phyloP scores from a whole-genome alignment of 2,329 filamentous ascomycete species.

The Fusarium sterilihyphosum region DNA sequence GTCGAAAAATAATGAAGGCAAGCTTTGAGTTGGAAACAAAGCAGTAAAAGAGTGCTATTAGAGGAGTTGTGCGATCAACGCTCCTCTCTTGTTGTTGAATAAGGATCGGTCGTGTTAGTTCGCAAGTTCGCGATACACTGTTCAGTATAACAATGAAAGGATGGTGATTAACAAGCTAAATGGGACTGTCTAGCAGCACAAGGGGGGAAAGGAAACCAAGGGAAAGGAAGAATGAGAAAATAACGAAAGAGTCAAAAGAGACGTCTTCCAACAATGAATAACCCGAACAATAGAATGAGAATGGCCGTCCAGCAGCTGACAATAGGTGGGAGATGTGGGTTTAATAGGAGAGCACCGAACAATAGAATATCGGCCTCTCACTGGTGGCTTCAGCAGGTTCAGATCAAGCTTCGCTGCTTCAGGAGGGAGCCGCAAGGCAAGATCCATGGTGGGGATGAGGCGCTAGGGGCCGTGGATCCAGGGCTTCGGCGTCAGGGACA shows the following conservation, averaged over 20 bases:
- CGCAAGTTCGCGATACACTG: conserved; percentile 28
- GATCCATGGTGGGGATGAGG: conserved; percentile 43
- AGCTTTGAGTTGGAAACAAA: conserved; percentile 18
- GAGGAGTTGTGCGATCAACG: conserved; percentile 47
- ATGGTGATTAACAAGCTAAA: conserved; percentile 39
- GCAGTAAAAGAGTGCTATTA: conserved; percentile 35
- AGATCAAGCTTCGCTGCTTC: conserved; percentile 28
- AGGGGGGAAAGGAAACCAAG: conserved; percentile 29
- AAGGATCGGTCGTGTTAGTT: conserved; percentile 26
- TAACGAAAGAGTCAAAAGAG: conserved; percentile 38
- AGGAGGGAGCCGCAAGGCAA: conserved; percentile 46
- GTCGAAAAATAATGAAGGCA: conserved; percentile 22
- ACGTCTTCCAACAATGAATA: conserved; percentile 41
- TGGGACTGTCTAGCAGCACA: conserved; percentile 41
- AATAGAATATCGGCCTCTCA: conserved; percentile 35
- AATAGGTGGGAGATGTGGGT: conserved; percentile 32
- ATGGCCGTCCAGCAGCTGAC: conserved; percentile 38
- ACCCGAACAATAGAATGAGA: conserved; percentile 43
- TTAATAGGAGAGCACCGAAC: conserved; percentile 43
- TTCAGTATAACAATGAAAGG: conserved; percentile 33
- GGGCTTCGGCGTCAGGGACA: conserved; percentile 32
- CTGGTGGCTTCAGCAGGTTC: conserved; percentile 33
- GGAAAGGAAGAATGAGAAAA: conserved; percentile 40
- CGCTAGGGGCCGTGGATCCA: conserved; percentile 37
- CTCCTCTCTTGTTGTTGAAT: conserved; percentile 43